Evolutionary conservation across 176 grass and related monocot genomes (phyloP).

Genomic region (Themeda triandra): DNA sequence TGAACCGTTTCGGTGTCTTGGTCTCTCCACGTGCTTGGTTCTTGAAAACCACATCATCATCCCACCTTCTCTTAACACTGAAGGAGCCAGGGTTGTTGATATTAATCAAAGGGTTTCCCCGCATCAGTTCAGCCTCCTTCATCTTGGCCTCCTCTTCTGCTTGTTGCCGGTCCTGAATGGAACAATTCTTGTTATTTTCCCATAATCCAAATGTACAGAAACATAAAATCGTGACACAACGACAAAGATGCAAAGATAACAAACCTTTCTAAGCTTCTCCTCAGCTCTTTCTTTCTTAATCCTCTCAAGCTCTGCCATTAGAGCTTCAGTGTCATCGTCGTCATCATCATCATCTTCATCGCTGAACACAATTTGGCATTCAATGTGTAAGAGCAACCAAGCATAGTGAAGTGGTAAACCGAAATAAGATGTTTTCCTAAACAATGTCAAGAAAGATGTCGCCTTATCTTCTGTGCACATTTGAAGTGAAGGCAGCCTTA

Average conservation of each 20-base stretch:
- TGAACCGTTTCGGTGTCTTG: constrained; percentile 86
- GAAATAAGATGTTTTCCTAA: background rate
- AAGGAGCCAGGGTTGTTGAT: constrained; percentile 74
- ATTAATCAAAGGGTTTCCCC: constrained; percentile 87
- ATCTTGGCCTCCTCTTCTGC: constrained; percentile 88
- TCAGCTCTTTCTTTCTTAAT: constrained; percentile 92
- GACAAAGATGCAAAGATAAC: background rate
- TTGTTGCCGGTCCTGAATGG: constrained; percentile 55
- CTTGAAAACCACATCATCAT: constrained; percentile 93
- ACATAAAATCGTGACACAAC: background rate
- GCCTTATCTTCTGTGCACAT: background rate
- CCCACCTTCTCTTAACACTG: constrained; percentile 96
- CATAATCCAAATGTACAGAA: background rate
- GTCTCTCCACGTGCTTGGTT: constrained; percentile 90
- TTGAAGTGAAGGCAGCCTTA: background rate
- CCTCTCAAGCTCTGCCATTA: constrained; percentile 94
- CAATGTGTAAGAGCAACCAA: background rate
- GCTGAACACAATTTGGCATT: constrained; percentile 32
- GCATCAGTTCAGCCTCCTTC: constrained; percentile 91
- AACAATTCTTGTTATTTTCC: background rate
- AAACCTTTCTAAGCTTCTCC: constrained; percentile 84
- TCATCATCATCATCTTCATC: constrained; percentile 49
- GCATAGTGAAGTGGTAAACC: background rate
- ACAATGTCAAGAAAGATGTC: background rate
- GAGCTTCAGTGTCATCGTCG: constrained; percentile 78